phyloP scores from a whole-genome alignment of 768 basidiomycete genomes.

The Leccinum ochraceum region DNA sequence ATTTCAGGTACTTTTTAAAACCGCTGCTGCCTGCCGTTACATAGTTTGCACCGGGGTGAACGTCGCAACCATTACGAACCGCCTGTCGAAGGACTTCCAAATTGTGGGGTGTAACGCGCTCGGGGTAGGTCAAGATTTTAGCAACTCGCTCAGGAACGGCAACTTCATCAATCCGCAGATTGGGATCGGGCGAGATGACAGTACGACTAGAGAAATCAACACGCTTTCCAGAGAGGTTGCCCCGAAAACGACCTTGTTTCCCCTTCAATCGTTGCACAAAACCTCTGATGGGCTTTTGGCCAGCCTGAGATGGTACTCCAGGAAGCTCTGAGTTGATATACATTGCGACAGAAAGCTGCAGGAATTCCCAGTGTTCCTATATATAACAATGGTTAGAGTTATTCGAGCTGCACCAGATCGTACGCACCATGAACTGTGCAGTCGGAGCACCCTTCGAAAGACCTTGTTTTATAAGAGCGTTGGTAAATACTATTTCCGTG shows the following conservation, averaged over 20 bases:
- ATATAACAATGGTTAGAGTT: not conserved
- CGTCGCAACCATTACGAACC: slow-evolving; percentile 84
- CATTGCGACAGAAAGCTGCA: slow-evolving; percentile 93
- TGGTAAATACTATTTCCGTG: slow-evolving; percentile 94
- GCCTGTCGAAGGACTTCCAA: slow-evolving; percentile 73
- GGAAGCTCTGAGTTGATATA: slow-evolving; percentile 98
- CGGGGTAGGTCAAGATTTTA: slow-evolving; percentile 93
- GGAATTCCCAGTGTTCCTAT: slow-evolving; percentile 98
- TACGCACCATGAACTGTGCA: slow-evolving; percentile 78
- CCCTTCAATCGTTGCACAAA: slow-evolving; percentile 98
- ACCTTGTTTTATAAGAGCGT: slow-evolving; percentile 89
- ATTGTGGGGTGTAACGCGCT: slow-evolving; percentile 91
- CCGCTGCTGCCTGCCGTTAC: slow-evolving; percentile 76
- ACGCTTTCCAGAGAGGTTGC: slow-evolving; percentile 97
- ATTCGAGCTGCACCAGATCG: not conserved
- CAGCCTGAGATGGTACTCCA: slow-evolving; percentile 83
- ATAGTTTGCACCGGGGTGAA: slow-evolving; percentile 96
- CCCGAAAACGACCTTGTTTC: slow-evolving; percentile 98
- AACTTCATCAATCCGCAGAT: slow-evolving; percentile 96
- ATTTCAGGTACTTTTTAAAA: slow-evolving; percentile 87
- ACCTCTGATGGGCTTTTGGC: slow-evolving; percentile 93
- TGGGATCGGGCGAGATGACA: slow-evolving; percentile 99
- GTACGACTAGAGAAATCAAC: slow-evolving; percentile 98
- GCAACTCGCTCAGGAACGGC: slow-evolving; percentile 96
- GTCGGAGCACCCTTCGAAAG: slow-evolving; percentile 86